Percentiles rank a stretch among this genome's conserved stretches.
Conservation (phyloP, 148 eudicot genomes). For the Rhododendron ferrugineum region DNA sequence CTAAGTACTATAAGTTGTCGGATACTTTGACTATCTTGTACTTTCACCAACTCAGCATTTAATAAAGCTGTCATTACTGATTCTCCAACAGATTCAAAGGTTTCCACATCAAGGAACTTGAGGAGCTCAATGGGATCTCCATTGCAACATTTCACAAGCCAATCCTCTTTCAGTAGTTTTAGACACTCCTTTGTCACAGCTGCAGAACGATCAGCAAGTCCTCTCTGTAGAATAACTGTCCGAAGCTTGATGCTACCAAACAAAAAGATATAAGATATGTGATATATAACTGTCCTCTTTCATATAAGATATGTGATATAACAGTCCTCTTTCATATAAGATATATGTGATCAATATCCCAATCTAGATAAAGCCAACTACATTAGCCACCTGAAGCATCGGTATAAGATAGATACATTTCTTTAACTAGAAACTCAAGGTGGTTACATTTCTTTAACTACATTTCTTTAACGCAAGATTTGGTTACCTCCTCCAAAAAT, state of each 20-base stretch:
- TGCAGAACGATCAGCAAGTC: constrained; percentile 87
- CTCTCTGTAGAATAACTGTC: constrained; percentile 84
- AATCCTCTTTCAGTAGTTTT: constrained; percentile 81
- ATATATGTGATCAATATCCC: not conserved
- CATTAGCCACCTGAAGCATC: not conserved
- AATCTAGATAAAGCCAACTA: not conserved
- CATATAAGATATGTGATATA: too few species aligned
- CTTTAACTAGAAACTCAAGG: not conserved
- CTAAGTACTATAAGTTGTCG: constrained; percentile 33
- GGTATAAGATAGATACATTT: not conserved
- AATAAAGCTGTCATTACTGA: constrained; percentile 70
- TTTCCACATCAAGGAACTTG: constrained; percentile 94
- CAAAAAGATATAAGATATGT: not conserved
- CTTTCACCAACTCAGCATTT: constrained; percentile 52
- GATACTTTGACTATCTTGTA: constrained; percentile 54
- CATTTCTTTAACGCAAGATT: not conserved
- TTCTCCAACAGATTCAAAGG: constrained; percentile 83
- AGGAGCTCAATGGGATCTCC: constrained; percentile 73
- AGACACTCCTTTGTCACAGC: constrained; percentile 77
- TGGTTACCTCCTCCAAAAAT: not conserved
- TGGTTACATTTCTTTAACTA: too few species aligned
- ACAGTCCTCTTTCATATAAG: too few species aligned
- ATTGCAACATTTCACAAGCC: constrained; percentile 84
- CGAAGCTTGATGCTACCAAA: constrained; percentile 75
- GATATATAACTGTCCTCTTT: too few species aligned